Conservation (phyloP, 1,284 basidiomycete species). For the Ceratobasidium sp. region DNA sequence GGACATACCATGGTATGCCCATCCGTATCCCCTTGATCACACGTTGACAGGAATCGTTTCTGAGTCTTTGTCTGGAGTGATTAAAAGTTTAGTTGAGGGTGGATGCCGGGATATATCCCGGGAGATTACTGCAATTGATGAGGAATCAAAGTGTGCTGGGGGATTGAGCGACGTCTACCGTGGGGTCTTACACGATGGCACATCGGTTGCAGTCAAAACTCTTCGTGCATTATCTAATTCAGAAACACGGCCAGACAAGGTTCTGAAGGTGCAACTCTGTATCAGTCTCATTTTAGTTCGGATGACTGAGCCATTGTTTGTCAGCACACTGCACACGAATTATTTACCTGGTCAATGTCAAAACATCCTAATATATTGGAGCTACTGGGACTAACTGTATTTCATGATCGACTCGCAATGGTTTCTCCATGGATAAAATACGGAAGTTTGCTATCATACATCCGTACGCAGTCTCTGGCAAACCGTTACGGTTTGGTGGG, state of each 20-base stretch:
- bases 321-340: slow-evolving; percentile 26
- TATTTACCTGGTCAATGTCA: slow-evolving; percentile 17
- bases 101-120: slow-evolving; percentile 10
- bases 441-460: slow-evolving; percentile 25
- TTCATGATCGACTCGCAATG: slow-evolving; percentile 25
- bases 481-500: slow-evolving; percentile 8
- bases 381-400: slow-evolving; percentile 12
- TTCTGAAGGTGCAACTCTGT: slow-evolving; percentile 6
- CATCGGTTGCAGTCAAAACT: slow-evolving; percentile 16
- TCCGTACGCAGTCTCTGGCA: neutral
- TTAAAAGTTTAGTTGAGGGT: slow-evolving; percentile 4
- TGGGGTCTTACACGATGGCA: neutral
- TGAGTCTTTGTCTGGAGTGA: slow-evolving; percentile 7
- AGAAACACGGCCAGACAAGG: slow-evolving; percentile 18
- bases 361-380: slow-evolving; percentile 20
- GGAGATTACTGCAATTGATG: neutral
- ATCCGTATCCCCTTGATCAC: too few relatives aligned
- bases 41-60: neutral
- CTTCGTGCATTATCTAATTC: slow-evolving; percentile 16
- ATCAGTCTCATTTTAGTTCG: neutral
- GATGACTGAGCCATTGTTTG: neutral
- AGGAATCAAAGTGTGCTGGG: neutral
- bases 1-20: slow-evolving; percentile 12
- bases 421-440: slow-evolving; percentile 27
- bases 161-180: slow-evolving; percentile 23